Conservation (phyloP, 73 alveolate genomes). For the Uronychia setigera region DNA sequence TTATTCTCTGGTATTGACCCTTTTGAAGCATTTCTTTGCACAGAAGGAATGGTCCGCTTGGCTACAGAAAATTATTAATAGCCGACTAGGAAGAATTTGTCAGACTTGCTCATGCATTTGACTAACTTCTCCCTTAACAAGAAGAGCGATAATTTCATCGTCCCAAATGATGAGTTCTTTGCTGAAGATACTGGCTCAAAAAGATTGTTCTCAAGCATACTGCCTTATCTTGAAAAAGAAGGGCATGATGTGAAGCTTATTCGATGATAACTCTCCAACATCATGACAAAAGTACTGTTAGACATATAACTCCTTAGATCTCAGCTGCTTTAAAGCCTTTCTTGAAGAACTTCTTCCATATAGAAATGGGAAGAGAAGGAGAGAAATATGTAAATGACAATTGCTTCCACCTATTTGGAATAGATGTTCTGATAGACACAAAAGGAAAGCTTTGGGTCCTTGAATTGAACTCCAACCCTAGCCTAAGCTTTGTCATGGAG, state of each 20-base stretch:
- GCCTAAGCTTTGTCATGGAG: slow-evolving; percentile 39
- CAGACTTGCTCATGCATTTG: slow-evolving; percentile 60
- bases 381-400: slow-evolving; percentile 10
- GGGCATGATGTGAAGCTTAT: slow-evolving; percentile 33
- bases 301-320: background rate
- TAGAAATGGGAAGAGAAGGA: slow-evolving; percentile 11
- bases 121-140: slow-evolving; percentile 74
- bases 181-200: slow-evolving; percentile 31
- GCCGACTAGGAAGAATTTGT: slow-evolving; percentile 61
- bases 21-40: slow-evolving; percentile 58
- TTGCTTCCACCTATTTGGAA: slow-evolving; percentile 40
- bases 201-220: slow-evolving; percentile 25
- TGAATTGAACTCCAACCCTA: slow-evolving; percentile 55
- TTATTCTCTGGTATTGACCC: slow-evolving; percentile 94
- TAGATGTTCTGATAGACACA: slow-evolving; percentile 35
- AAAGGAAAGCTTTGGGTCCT: slow-evolving; percentile 42
- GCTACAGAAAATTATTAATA: slow-evolving; percentile 61
- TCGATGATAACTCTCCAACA: background rate
- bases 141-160: slow-evolving; percentile 50
- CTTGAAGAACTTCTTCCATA: slow-evolving; percentile 29
- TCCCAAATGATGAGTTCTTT: slow-evolving; percentile 34
- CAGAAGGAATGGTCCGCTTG: slow-evolving; percentile 75
- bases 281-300: slow-evolving; percentile 4
- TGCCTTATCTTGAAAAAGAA: slow-evolving; percentile 18
- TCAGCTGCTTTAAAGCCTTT: slow-evolving; percentile 46